These are phyloP conservation scores for Neurospora tetraspora DNA, from an alignment of 495 filamentous ascomycete genomes.

Conservation along the genomic window DNA sequence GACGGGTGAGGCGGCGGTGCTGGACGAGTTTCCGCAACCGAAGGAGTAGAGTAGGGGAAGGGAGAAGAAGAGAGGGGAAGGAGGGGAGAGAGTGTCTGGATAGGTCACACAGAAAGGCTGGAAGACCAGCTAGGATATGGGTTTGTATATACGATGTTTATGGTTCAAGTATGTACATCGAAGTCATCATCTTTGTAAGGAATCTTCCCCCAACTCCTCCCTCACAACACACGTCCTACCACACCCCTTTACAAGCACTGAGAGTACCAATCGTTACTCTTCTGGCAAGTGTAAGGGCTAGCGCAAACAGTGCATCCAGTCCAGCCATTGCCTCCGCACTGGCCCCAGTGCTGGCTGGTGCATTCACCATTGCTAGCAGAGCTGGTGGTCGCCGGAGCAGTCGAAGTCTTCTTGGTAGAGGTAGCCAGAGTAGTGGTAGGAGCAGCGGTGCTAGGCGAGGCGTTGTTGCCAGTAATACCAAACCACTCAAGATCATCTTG, in stretches of 20 bases:
- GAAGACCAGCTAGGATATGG: background rate
- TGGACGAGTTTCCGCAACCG: slow-evolving; percentile 37
- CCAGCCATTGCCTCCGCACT: slow-evolving; percentile 39
- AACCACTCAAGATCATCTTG: slow-evolving; percentile 26
- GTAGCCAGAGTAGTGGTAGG: background rate
- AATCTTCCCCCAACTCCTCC: background rate
- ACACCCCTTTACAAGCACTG: slow-evolving; percentile 18
- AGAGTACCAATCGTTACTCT: slow-evolving; percentile 24
- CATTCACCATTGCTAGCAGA: slow-evolving; percentile 25
- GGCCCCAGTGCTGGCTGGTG: slow-evolving; percentile 18
- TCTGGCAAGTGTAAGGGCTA: slow-evolving; percentile 19
- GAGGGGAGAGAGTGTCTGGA: background rate
- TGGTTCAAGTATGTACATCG: background rate
- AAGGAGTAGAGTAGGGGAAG: background rate
- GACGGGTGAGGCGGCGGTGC: slow-evolving; percentile 27
- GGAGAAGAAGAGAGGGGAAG: too few relatives aligned
- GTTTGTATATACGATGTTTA: background rate
- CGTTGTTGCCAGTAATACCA: slow-evolving; percentile 13
- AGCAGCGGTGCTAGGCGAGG: background rate
- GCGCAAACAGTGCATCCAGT: slow-evolving; percentile 29
- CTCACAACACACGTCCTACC: background rate
- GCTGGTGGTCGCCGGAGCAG: slow-evolving; percentile 14
- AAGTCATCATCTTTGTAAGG: too few relatives aligned
- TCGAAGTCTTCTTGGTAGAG: background rate
- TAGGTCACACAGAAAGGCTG: background rate